Percentiles rank a stretch among this genome's conserved stretches.
These are phyloP conservation scores for Leccinum fibrillosum DNA, from an alignment of 768 basidiomycete species.

Conservation along the genomic window DNA sequence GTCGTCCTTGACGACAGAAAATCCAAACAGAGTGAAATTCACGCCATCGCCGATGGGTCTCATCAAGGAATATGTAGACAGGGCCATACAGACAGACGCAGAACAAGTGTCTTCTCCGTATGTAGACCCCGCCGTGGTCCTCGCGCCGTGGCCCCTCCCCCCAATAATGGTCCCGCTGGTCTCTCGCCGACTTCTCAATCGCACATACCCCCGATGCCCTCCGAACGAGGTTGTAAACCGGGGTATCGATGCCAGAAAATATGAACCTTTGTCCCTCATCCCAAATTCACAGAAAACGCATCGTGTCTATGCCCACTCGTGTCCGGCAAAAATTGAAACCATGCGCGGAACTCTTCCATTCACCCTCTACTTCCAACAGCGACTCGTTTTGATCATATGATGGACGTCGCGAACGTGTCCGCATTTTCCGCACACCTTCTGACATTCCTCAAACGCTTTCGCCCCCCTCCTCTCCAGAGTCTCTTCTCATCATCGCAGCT, in stretches of 20 bases:
- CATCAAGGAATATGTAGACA: constrained; percentile 37
- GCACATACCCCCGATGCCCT: constrained; percentile 24
- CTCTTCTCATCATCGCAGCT: constrained; percentile 58
- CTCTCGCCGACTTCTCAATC: constrained; percentile 31
- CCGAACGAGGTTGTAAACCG: constrained; percentile 18
- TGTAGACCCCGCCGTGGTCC: constrained; percentile 26
- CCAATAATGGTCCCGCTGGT: constrained; percentile 13
- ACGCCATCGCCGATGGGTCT: constrained; percentile 19
- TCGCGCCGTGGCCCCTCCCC: constrained; percentile 14
- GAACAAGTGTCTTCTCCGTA: constrained; percentile 10
- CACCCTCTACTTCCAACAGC: constrained; percentile 25
- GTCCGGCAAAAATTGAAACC: constrained; percentile 28
- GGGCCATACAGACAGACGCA: constrained; percentile 35
- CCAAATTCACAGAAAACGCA: constrained; percentile 29
- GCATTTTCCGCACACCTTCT: constrained; percentile 32
- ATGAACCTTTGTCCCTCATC: constrained; percentile 18
- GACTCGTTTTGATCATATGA: constrained; percentile 36
- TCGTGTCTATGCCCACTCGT: constrained; percentile 53
- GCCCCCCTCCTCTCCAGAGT: constrained; percentile 69
- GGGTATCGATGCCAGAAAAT: constrained; percentile 56
- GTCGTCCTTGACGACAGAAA: background rate
- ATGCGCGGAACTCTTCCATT: constrained; percentile 30
- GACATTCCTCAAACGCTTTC: constrained; percentile 60
- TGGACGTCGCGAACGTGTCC: constrained; percentile 28
- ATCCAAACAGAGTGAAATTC: no score